Evolutionary conservation across 805 yeast genomes (phyloP), one percentile per base, ranked within the genome.

Genomic region (Candida oleophila): DNA sequence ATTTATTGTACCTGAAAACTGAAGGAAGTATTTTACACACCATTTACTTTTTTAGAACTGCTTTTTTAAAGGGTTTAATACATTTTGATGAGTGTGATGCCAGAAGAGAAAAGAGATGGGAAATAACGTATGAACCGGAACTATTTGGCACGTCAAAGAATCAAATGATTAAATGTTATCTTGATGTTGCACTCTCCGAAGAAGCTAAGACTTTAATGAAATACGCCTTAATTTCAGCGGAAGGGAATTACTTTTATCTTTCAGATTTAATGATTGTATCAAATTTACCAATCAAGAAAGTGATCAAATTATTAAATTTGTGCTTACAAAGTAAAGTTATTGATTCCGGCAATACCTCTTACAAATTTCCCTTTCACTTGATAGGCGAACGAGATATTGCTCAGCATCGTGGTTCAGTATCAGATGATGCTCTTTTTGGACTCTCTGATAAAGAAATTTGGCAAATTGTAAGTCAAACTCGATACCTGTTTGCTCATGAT

Each of bases 321-420:
- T 69, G 73, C 15, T 52, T 69, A 11, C 65, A 68, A 22, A 41
- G 59, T 11, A 56, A 60, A 14, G 36, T 76, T 2, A 54, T 78
- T 4, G 49, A 53, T 2, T 78, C 81, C 0, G 55, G 66, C 12
- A 68, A 73, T 21, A 59, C 73, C 1, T 70, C 68, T 49, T 76
- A 76, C 54, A 78, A 78, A 51, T 58, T 76, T 19, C 82, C 82
- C 7, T 73, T 76, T 46, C 72, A 71, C 50, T 50, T 71, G 21
- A 56, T 68, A 3, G 39, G 39, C 39, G 21, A 36, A 7, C 22
- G 21, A 8, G 53, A 49, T 3, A 7, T 11, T 25, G 30, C 11
- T 25, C 30, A 25, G 30, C 5, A 25, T 25, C 30, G 30, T 25
- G 11, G 30, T 5, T 25, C 30, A 25, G 11, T 25, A 25, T 33